Conservation (phyloP, 2,329 filamentous ascomycete species). For the Epichloe brachyelytri region DNA sequence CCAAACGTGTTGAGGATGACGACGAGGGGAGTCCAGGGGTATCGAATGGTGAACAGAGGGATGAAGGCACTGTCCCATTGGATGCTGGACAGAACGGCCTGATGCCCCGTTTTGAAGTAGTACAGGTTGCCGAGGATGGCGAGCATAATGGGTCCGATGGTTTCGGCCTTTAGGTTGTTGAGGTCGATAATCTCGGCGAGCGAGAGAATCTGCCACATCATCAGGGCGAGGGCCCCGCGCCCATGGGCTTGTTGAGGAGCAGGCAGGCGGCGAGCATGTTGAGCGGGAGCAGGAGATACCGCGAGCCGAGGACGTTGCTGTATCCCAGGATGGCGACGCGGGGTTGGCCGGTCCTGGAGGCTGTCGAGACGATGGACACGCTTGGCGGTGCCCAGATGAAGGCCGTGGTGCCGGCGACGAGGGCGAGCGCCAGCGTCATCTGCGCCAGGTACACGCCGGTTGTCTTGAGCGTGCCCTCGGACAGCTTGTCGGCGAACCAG, state of each 20-base stretch:
- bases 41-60: conserved; percentile 65
- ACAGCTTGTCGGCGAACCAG: conserved; percentile 50
- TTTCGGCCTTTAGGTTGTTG: conserved; percentile 46
- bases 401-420: conserved; percentile 72
- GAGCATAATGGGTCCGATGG: conserved; percentile 74
- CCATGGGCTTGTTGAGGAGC: conserved; percentile 89
- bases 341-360: conserved; percentile 30
- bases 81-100: conserved; percentile 73
- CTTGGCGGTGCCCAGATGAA: conserved; percentile 80
- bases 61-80: conserved; percentile 97
- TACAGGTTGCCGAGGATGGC: conserved; percentile 85
- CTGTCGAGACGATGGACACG: conserved; percentile 53
- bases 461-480: conserved; percentile 55
- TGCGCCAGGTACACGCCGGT: conserved; percentile 69
- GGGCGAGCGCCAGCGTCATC: conserved; percentile 61
- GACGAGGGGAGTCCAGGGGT: conserved; percentile 79
- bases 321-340: conserved; percentile 77
- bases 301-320: conserved; percentile 81
- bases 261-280: conserved; percentile 67
- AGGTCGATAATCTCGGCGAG: conserved; percentile 53
- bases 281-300: conserved; percentile 73
- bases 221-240: conserved; percentile 66
- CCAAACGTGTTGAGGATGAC: conserved; percentile 80
- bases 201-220: conserved; percentile 81
- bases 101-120: conserved; percentile 97